Evolutionary conservation across 441 rosid genomes (phyloP).

Genomic region (Lepidium campestre): DNA sequence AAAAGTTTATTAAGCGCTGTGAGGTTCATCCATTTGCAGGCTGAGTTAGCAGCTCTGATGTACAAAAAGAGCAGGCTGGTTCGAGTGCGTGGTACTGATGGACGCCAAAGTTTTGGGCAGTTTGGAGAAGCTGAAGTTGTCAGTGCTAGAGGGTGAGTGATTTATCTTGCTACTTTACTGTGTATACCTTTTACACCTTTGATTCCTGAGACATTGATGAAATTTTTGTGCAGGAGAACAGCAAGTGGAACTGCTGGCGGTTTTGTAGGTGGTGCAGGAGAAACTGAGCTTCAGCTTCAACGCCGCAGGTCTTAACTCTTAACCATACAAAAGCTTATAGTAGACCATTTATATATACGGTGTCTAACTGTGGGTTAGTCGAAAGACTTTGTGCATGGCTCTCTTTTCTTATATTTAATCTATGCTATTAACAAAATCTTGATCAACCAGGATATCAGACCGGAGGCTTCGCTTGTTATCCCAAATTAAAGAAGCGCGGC

Average conservation of each 20-base stretch:
- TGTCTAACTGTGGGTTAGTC: not conserved
- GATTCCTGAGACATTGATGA: not conserved
- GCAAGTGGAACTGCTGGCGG: constrained; percentile 53
- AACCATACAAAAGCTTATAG: not conserved
- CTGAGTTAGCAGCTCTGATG: constrained; percentile 86
- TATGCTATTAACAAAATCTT: not conserved
- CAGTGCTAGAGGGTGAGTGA: constrained; percentile 86
- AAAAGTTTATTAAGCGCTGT: constrained; percentile 6
- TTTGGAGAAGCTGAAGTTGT: constrained; percentile 95
- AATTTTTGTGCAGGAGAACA: constrained; percentile 70
- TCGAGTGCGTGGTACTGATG: constrained; percentile 69
- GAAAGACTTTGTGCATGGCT: not conserved
- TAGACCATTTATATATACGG: not conserved
- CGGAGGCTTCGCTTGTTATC: constrained; percentile 55
- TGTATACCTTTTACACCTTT: not conserved
- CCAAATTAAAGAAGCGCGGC: constrained; percentile 76
- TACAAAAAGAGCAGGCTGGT: constrained; percentile 88
- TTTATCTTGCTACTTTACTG: constrained; percentile 8
- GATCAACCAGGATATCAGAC: constrained; percentile 58
- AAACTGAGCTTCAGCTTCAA: constrained; percentile 97
- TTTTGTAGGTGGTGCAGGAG: constrained; percentile 94
- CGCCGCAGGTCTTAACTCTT: constrained; percentile 63
- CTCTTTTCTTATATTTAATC: not conserved
- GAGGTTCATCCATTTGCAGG: constrained; percentile 36
- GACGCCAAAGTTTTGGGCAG: constrained; percentile 67